Base-by-base conservation (phyloP, 257 asterid species). In the Ilex asprella region DNA sequence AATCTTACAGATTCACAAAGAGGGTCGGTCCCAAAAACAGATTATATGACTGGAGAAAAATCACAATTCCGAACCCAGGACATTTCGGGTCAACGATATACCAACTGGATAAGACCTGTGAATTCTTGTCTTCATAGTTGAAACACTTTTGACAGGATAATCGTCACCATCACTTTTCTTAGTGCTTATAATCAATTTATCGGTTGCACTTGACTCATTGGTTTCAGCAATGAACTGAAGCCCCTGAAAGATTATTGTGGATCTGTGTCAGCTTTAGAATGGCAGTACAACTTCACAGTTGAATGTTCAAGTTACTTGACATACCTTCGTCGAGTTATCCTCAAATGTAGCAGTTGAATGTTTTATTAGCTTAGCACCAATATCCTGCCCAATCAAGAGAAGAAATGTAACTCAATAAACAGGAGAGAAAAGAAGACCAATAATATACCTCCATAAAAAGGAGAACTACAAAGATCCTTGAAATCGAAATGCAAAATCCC, bases 81-180 rank as follows among this genome's bases (percentile, higher is more conserved):
- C 57, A 55, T 63, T 75, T 51, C 72, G 68, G 12, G 86, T 83
- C 52, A 82, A 78, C 61, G 92, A 76, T 39, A 84, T 70, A 57
- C 89, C 95, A 63, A 82, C 86, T 0, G 84, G 82, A 56, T 70
- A 84, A 41, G 89, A 76, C 57, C 87, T 78, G 76, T 84, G 95
- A 57, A 86, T 81, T 78, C 88, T 86, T 82, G 52, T 86, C 74
- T 81, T 86, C 56, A 80, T 59, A 27, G 75, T 27, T 2, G 74
- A 39, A 55, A 60, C 55, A 63, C 68, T 77, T 56, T 57, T 69
- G 12, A 69, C 55, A 61, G 82, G 58, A 71, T 72, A 31, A 58
- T 58, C 58, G 58, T 50, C 58, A 55, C 29, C 30, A 31, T 30
- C 68, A 56, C 59, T 74, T 66, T 68, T 79, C n/a, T n/a, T n/a